Conservation (phyloP, 2,329 filamentous ascomycete genomes). For the Diatrype stigma region DNA sequence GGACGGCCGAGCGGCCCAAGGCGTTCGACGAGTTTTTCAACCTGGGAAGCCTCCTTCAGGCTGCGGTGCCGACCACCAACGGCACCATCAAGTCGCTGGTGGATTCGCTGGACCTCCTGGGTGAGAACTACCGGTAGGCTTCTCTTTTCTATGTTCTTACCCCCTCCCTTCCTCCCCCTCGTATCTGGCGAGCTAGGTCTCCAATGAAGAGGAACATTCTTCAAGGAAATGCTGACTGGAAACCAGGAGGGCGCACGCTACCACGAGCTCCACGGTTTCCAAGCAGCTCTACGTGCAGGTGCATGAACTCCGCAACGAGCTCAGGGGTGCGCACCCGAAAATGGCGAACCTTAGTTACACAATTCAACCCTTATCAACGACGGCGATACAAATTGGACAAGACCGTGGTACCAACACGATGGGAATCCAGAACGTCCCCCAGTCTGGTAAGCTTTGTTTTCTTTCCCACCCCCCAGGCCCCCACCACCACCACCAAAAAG, state of each 20-base stretch:
- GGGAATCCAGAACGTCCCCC: constrained; percentile 8
- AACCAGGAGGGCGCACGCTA: too few relatives aligned
- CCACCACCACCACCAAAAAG: too few relatives aligned
- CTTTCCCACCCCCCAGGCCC: too few relatives aligned
- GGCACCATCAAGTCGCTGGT: constrained; percentile 4
- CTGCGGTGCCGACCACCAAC: background rate
- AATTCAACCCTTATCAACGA: constrained; percentile 7
- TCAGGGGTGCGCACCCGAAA: background rate
- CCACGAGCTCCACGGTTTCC: constrained; percentile 6
- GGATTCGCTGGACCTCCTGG: background rate
- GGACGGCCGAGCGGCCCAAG: background rate
- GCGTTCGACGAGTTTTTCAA: constrained; percentile 13
- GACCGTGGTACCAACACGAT: constrained; percentile 5
- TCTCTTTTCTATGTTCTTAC: too few relatives aligned
- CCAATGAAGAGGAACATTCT: too few relatives aligned
- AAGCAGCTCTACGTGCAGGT: constrained; percentile 10
- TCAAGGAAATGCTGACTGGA: too few relatives aligned
- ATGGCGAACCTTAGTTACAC: constrained; percentile 6
- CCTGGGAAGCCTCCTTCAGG: constrained; percentile 6
- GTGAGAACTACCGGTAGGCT: background rate
- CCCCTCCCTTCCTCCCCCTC: background rate
- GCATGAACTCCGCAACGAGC: constrained; percentile 5
- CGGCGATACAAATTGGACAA: constrained; percentile 1
- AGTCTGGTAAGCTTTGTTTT: constrained; percentile 14
- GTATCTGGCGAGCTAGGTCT: too few relatives aligned